phyloP scores from a whole-genome alignment of 2,329 filamentous ascomycete genomes.

The Pseudogymnoascus verrucosus region DNA sequence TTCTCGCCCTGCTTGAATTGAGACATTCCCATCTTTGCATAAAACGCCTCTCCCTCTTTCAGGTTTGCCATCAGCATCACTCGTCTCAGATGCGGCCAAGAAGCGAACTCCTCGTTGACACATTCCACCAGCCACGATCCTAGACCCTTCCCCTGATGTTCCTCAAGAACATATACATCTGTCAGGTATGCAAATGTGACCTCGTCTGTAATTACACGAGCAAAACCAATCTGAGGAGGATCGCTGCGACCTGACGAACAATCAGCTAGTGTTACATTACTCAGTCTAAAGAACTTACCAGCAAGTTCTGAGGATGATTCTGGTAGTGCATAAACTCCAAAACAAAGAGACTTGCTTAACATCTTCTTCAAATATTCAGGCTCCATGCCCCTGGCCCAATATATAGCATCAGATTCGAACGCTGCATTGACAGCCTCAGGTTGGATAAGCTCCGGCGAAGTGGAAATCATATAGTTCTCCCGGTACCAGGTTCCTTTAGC shows the following conservation, averaged over 20 bases:
- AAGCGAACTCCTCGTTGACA: constrained; percentile 46
- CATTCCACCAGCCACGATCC: constrained; percentile 57
- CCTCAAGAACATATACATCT: constrained; percentile 56
- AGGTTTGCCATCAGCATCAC: constrained; percentile 37
- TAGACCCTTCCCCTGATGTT: constrained; percentile 53
- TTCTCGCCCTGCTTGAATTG: constrained; percentile 15
- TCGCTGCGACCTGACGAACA: constrained; percentile 15
- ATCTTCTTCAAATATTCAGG: constrained; percentile 41
- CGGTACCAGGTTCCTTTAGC: constrained; percentile 36
- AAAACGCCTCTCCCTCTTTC: constrained; percentile 17
- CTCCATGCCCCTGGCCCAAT: constrained; percentile 51
- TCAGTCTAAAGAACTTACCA: constrained; percentile 20
- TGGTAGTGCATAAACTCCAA: constrained; percentile 45
- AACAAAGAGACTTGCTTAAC: constrained; percentile 50
- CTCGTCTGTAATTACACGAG: constrained; percentile 60
- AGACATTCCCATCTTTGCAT: constrained; percentile 22
- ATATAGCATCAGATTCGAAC: constrained; percentile 48
- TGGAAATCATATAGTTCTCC: constrained; percentile 52
- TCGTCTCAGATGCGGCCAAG: constrained; percentile 52
- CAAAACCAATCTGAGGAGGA: constrained; percentile 45
- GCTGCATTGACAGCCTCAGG: constrained; percentile 46
- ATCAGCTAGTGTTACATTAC: neutral
- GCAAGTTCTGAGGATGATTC: constrained; percentile 28
- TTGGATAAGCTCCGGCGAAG: constrained; percentile 48
- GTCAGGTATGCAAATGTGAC: constrained; percentile 62